phyloP scores from a whole-genome alignment of 805 yeast species.

The Candida adriatica region DNA sequence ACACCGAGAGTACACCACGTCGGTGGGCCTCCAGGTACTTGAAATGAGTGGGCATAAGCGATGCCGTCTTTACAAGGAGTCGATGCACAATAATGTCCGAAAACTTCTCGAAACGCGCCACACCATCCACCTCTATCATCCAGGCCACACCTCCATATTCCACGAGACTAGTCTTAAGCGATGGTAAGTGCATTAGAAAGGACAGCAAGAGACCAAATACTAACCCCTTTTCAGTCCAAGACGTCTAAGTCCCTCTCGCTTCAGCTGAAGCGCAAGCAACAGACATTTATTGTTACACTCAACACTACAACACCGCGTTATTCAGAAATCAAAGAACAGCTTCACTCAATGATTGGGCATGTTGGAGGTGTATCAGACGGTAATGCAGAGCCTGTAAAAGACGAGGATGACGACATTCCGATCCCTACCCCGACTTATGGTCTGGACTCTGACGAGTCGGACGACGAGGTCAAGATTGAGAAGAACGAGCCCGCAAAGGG shows the following conservation, averaged over 20 bases:
- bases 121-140: background rate
- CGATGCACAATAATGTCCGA: too few relatives aligned
- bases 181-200: too few relatives aligned
- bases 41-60: conserved; percentile 29
- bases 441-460: conserved; percentile 24
- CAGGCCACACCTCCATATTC: too few relatives aligned
- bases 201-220: too few relatives aligned
- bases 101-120: too few relatives aligned
- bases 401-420: conserved; percentile 27
- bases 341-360: conserved; percentile 33
- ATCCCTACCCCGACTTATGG: conserved; percentile 29
- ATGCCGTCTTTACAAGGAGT: too few relatives aligned
- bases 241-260: conserved; percentile 8
- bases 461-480: conserved; percentile 14
- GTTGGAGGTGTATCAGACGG: conserved; percentile 40
- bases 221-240: conserved; percentile 5
- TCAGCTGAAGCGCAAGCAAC: conserved; percentile 29
- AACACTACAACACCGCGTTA: conserved; percentile 19
- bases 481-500: conserved; percentile 3
- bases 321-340: conserved; percentile 22
- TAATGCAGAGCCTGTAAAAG: conserved; percentile 20
- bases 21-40: conserved; percentile 23
- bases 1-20: conserved; percentile 23
- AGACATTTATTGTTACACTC: conserved; percentile 27
- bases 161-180: too few relatives aligned